Percentiles rank a stretch among this genome's conserved stretches.
phyloP scores from a whole-genome alignment of 2,329 filamentous ascomycete species.

The Trichoderma lentiforme region DNA sequence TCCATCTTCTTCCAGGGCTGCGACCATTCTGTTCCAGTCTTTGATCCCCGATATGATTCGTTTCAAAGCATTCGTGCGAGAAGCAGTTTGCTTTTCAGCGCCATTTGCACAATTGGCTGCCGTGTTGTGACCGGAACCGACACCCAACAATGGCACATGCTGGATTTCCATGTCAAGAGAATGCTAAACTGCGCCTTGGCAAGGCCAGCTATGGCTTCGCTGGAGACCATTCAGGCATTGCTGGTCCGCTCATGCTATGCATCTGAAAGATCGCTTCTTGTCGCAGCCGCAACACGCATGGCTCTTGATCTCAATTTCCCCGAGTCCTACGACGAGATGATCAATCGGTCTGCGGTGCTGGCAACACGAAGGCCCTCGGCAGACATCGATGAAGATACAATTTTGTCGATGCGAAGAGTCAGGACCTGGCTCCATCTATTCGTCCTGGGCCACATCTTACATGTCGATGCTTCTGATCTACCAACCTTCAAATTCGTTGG shows the following conservation, averaged over 20 bases:
- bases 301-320: conserved; percentile 47
- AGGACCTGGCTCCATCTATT: conserved; percentile 52
- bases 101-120: conserved; percentile 51
- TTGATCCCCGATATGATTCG: conserved; percentile 37
- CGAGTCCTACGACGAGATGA: conserved; percentile 40
- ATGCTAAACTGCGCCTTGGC: conserved; percentile 40
- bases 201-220: conserved; percentile 27
- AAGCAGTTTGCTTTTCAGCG: conserved; percentile 49
- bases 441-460: conserved; percentile 49
- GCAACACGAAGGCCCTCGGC: background rate
- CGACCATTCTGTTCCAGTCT: conserved; percentile 28
- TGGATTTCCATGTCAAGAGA: conserved; percentile 42
- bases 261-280: conserved; percentile 47
- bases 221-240: conserved; percentile 52
- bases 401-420: conserved; percentile 38
- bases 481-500: conserved; percentile 35
- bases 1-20: conserved; percentile 28
- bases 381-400: conserved; percentile 24
- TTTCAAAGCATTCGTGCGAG: conserved; percentile 43
- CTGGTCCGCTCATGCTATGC: conserved; percentile 51
- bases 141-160: conserved; percentile 39
- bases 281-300: conserved; percentile 49
- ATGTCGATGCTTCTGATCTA: conserved; percentile 36
- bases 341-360: conserved; percentile 21
- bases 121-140: conserved; percentile 40